phyloP scores from a whole-genome alignment of 352 stramenopile species.

The Globisporangium middletonii region DNA sequence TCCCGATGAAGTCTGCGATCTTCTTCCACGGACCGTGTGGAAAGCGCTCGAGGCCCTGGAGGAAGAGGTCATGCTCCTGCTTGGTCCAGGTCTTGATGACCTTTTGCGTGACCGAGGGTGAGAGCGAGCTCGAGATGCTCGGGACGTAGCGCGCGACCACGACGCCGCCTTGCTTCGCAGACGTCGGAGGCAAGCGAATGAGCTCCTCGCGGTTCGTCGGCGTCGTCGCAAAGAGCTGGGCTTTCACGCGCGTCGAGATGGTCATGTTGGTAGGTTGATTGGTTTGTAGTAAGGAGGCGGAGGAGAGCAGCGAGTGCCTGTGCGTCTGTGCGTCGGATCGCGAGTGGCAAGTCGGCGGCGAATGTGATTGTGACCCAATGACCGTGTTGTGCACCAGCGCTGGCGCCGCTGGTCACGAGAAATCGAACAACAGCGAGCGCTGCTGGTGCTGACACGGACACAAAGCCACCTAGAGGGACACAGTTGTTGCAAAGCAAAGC shows the following conservation, averaged over 20 bases:
- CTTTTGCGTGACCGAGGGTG: conserved; percentile 14
- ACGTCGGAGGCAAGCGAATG: conserved; percentile 18
- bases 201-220: conserved; percentile 18
- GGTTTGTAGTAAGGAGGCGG: background rate
- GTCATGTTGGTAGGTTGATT: conserved; percentile 8
- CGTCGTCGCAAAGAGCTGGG: conserved; percentile 16
- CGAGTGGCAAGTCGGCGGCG: conserved; percentile 9
- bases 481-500: no score
- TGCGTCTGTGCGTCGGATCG: background rate
- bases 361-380: conserved; percentile 1
- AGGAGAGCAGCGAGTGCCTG: background rate
- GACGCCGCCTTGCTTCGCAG: conserved; percentile 22
- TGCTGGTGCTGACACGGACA: background rate
- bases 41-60: conserved; percentile 44
- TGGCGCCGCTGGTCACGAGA: background rate
- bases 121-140: conserved; percentile 13
- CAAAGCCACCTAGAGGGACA: no score
- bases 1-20: conserved; percentile 44
- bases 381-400: no score
- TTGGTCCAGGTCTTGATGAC: conserved; percentile 32
- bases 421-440: conserved; percentile 1
- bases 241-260: conserved; percentile 20
- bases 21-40: conserved; percentile 38
- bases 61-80: conserved; percentile 40
- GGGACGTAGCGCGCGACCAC: conserved; percentile 22